phyloP scores from a whole-genome alignment of 495 filamentous ascomycete genomes.

The Aspergillus ellipticus region DNA sequence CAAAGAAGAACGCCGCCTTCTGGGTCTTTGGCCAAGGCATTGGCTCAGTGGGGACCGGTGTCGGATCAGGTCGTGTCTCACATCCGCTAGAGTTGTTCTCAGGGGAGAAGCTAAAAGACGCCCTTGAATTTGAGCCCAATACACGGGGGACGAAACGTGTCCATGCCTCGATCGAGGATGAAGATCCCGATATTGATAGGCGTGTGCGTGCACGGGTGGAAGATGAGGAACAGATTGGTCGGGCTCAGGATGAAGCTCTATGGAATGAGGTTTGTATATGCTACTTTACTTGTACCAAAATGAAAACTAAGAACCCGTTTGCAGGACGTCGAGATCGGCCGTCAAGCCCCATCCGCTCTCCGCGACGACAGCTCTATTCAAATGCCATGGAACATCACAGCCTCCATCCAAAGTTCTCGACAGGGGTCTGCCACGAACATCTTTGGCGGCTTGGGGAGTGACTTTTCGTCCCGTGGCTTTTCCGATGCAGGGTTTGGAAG shows the following conservation, averaged over 20 bases:
- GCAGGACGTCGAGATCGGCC: conserved; percentile 56
- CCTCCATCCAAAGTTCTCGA: conserved; percentile 56
- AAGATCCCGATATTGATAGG: conserved; percentile 33
- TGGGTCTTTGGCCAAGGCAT: conserved; percentile 54
- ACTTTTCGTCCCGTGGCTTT: conserved; percentile 49
- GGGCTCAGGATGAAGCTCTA: conserved; percentile 11
- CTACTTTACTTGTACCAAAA: not conserved
- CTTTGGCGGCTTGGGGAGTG: conserved; percentile 48
- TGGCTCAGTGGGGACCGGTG: conserved; percentile 51
- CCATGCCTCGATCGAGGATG: conserved; percentile 30
- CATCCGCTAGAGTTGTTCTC: conserved; percentile 53
- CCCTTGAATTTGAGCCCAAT: conserved; percentile 32
- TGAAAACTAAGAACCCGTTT: conserved; percentile 1
- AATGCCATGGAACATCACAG: conserved; percentile 70
- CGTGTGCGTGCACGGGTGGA: conserved; percentile 43
- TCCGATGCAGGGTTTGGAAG: conserved; percentile 21
- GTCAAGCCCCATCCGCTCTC: conserved; percentile 54
- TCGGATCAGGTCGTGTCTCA: conserved; percentile 33
- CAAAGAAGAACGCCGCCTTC: conserved; percentile 54
- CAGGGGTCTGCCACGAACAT: conserved; percentile 32
- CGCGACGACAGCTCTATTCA: conserved; percentile 56
- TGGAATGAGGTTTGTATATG: conserved; percentile 9
- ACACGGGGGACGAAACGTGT: conserved; percentile 38
- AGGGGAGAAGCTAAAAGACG: conserved; percentile 48
- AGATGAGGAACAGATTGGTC: conserved; percentile 38